A percentile compares a stretch with the other conserved stretches of the same genome.
Conservation (phyloP, 192 early-diverging fungal species). For the Borealophlyctis nickersoniae region DNA sequence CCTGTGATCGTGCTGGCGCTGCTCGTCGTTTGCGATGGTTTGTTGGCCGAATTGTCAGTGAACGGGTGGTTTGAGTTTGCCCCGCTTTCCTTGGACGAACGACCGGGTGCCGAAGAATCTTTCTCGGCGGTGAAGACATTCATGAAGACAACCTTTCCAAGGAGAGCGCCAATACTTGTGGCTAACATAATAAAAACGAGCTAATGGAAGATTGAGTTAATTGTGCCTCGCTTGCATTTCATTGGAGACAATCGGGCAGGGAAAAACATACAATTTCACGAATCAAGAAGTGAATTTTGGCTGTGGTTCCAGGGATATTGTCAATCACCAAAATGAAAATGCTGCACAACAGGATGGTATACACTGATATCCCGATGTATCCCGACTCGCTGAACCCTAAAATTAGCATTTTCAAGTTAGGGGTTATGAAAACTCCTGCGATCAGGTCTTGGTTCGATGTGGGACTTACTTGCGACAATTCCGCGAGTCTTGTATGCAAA, state of each 20-base stretch:
- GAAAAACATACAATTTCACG: constrained; percentile 1
- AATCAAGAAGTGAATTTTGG: neutral
- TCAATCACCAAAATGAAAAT: constrained; percentile 1
- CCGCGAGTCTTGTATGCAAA: no score
- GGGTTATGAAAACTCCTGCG: no score
- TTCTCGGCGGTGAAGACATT: no score
- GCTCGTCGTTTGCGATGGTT: no score
- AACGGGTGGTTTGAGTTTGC: no score
- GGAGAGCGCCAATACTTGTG: neutral
- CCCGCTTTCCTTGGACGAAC: no score
- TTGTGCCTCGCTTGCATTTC: neutral
- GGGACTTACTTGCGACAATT: no score
- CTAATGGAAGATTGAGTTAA: neutral
- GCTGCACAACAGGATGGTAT: neutral
- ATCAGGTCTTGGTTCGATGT: no score
- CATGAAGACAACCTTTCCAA: neutral
- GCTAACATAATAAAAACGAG: neutral
- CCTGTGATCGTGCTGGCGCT: no score
- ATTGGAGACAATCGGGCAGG: neutral
- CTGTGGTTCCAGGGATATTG: neutral
- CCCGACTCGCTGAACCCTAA: constrained; percentile 1
- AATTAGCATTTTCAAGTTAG: neutral
- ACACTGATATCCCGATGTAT: neutral
- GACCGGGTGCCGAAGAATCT: no score
- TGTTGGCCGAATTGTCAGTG: no score